Conservation (phyloP, 805 yeast species). For the Ascoidea rubescens region DNA sequence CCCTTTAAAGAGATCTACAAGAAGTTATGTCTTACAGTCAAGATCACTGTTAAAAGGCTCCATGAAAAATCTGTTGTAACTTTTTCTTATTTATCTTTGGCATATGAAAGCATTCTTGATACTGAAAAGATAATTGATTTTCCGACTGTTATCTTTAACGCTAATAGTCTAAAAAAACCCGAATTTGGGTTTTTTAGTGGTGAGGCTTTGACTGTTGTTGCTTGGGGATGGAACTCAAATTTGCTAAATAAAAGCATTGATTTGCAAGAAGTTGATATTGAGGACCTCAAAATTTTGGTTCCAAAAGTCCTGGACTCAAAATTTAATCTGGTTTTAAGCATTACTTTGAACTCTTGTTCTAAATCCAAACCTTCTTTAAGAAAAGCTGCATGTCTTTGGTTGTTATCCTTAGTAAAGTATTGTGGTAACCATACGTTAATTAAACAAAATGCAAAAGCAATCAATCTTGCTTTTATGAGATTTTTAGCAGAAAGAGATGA, state of each 20-base stretch:
- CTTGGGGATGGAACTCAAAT: slow-evolving; percentile 64
- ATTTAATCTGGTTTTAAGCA: slow-evolving; percentile 23
- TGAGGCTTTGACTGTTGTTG: slow-evolving; percentile 62
- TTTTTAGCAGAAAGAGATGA: slow-evolving; percentile 77
- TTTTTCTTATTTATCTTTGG: slow-evolving; percentile 39
- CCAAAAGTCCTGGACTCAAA: slow-evolving; percentile 6
- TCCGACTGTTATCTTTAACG: slow-evolving; percentile 35
- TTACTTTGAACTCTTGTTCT: slow-evolving; percentile 37
- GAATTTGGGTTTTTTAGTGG: slow-evolving; percentile 72
- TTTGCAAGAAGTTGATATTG: slow-evolving; percentile 24
- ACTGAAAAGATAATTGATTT: slow-evolving; percentile 17
- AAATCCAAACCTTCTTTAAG: slow-evolving; percentile 63
- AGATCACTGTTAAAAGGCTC: slow-evolving; percentile 27
- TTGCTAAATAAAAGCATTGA: slow-evolving; percentile 40
- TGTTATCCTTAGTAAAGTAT: slow-evolving; percentile 66
- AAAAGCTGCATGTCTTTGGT: slow-evolving; percentile 74
- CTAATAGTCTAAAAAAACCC: slow-evolving; percentile 54
- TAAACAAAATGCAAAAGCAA: slow-evolving; percentile 30
- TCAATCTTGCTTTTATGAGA: slow-evolving; percentile 65
- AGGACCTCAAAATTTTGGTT: slow-evolving; percentile 6
- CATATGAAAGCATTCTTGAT: slow-evolving; percentile 17
- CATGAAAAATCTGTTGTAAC: slow-evolving; percentile 48
- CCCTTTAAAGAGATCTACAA: not conserved
- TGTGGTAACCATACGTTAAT: slow-evolving; percentile 37
- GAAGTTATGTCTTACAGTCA: slow-evolving; percentile 6